These are phyloP conservation scores for Curvularia sp. DNA, from an alignment of 2,329 filamentous ascomycete species.

Conservation along the genomic window DNA sequence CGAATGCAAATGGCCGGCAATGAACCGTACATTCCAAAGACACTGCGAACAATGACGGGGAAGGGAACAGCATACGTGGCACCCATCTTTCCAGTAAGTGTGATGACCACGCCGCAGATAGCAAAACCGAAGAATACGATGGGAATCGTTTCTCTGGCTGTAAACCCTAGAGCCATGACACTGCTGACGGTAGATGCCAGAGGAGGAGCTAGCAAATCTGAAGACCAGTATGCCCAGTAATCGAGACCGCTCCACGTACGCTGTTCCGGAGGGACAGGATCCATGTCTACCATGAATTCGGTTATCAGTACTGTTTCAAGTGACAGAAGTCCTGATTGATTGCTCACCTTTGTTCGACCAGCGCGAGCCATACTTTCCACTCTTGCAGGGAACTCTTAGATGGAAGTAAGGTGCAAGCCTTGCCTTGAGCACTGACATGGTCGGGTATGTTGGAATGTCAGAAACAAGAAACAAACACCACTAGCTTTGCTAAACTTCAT, in stretches of 20 bases:
- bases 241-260: conserved; percentile 57
- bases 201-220: conserved; percentile 56
- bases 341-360: conserved; percentile 59
- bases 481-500: neutral
- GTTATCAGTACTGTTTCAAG: neutral
- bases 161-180: conserved; percentile 56
- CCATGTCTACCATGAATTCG: conserved; percentile 33
- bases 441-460: neutral
- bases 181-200: conserved; percentile 51
- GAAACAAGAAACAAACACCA: neutral
- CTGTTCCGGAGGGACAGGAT: conserved; percentile 52
- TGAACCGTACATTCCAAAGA: conserved; percentile 56
- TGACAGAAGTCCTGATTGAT: neutral
- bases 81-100: conserved; percentile 57
- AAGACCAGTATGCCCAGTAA: conserved; percentile 60
- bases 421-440: conserved; percentile 49
- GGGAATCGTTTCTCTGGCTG: conserved; percentile 58
- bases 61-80: conserved; percentile 50
- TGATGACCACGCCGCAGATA: conserved; percentile 58
- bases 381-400: conserved; percentile 49
- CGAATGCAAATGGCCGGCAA: conserved; percentile 56
- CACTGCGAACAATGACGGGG: conserved; percentile 55
- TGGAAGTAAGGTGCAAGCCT: conserved; percentile 51
- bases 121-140: conserved; percentile 59
- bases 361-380: conserved; percentile 52